Evolutionary conservation across 1,139 yeast genomes (phyloP), one percentile per base, ranked within the genome.

Genomic region (Yamadazyma sp.): DNA sequence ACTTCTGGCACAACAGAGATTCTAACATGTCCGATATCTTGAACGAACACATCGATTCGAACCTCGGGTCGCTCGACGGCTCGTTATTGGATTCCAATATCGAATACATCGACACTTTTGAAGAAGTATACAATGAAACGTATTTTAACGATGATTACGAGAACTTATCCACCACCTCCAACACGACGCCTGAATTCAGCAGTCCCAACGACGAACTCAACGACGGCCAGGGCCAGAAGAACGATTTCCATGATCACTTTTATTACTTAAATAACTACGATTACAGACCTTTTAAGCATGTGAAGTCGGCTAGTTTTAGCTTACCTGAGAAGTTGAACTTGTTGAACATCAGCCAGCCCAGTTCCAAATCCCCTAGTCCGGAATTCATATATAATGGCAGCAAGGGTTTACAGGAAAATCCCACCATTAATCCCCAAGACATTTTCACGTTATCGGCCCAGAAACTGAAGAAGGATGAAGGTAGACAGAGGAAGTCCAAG

Each of bases 381-480:
- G 50, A 44, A 25, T 47, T 44, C 30, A 43, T 46, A 24, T 40
- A 47, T 23, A 41, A 40, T 16, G 28, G 28, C 12, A 35, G 25
- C 24, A 43, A 47, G 31, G 44, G 41, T 10, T 17, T 33, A 6
- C 43, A 41, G 27, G 51, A 47, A 20, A 60, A 58, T 34, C 50
- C 58, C 30, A 65, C 71, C 6, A 60, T 66, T 29, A 63, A 66
- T 42, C 72, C 72, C 3, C 53, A 59, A 28, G 64, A 65, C 39
- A 48, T 65, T 17, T 51, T 62, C 27, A 50, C 36, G 11, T 32
- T 32, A 20, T 23, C 25, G 7, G 9, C 5, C 25, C 25, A 7
- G 25, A 23, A 23, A 8, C 21, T 4, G 25, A 31, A 23, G 29
- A 31, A 17, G 13, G 16, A 11, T 6, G 10, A 11, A 18, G 23